These are phyloP conservation scores for Gynochthodes officinalis DNA, from an alignment of 257 asterid species.

Conservation along the genomic window DNA sequence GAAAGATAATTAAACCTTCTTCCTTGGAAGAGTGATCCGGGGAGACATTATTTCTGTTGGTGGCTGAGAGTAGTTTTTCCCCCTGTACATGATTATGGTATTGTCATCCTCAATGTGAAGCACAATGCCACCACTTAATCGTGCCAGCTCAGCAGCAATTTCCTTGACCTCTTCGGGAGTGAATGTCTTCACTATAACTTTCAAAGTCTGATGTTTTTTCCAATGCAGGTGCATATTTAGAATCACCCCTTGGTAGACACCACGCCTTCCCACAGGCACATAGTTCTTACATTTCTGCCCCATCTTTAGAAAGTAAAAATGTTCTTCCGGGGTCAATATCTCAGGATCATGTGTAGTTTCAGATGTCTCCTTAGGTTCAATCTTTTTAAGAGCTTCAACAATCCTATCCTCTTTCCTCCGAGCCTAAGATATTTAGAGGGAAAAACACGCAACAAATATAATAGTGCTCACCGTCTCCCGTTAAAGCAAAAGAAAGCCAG, in stretches of 20 bases:
- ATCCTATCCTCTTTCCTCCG: slow-evolving; percentile 72
- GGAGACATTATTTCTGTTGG: slow-evolving; percentile 99
- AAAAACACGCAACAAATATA: slow-evolving; percentile 13
- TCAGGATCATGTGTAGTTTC: slow-evolving; percentile 92
- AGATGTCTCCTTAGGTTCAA: slow-evolving; percentile 81
- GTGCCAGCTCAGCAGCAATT: slow-evolving; percentile 84
- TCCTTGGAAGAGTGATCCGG: slow-evolving; percentile 75
- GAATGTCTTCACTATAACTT: slow-evolving; percentile 88
- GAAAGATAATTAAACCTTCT: slow-evolving; percentile 52
- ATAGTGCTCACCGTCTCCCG: not conserved
- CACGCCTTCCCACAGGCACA: slow-evolving; percentile 95
- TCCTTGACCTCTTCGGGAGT: slow-evolving; percentile 84
- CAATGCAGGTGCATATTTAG: slow-evolving; percentile 98
- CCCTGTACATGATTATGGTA: slow-evolving; percentile 90
- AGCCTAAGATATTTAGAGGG: slow-evolving; percentile 46
- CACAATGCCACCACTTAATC: slow-evolving; percentile 94
- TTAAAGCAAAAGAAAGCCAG: not conserved
- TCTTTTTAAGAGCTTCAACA: slow-evolving; percentile 63
- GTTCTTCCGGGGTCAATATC: slow-evolving; percentile 97
- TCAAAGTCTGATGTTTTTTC: slow-evolving; percentile 94
- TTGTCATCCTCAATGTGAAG: slow-evolving; percentile 80
- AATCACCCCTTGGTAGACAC: slow-evolving; percentile 91
- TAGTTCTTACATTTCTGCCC: slow-evolving; percentile 92
- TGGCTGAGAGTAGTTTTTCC: slow-evolving; percentile 94
- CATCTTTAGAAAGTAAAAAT: slow-evolving; percentile 91